Conservation (phyloP, 768 basidiomycete species). For the Coprinopsis sp. region DNA sequence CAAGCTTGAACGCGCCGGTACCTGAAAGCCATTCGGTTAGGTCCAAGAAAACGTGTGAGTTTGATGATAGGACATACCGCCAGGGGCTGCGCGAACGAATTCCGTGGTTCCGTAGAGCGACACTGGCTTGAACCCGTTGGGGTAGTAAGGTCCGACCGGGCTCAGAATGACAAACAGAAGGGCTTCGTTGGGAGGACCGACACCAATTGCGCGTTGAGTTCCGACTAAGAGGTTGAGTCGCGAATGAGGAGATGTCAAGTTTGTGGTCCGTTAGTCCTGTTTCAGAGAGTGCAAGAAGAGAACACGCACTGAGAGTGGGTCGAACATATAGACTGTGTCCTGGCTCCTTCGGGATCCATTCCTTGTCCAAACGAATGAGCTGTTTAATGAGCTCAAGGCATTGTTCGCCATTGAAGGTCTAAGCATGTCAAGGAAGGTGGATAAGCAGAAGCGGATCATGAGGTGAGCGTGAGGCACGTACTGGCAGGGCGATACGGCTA, state of each 20-base stretch:
- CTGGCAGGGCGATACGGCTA: conserved; percentile 69
- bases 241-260: not conserved
- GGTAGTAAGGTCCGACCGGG: conserved; percentile 84
- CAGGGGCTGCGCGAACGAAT: conserved; percentile 79
- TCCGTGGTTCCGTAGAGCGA: conserved; percentile 83
- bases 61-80: conserved; percentile 46
- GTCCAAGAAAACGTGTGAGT: not conserved
- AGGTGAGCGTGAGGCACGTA: conserved; percentile 27
- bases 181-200: conserved; percentile 74
- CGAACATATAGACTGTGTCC: conserved; percentile 93
- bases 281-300: not conserved
- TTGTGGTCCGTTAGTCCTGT: not conserved
- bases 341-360: conserved; percentile 87
- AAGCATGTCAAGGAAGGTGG: not conserved
- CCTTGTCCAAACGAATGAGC: conserved; percentile 75
- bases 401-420: conserved; percentile 77
- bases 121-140: conserved; percentile 86
- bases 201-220: conserved; percentile 64
- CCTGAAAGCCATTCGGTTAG: conserved; percentile 31
- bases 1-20: conserved; percentile 78
- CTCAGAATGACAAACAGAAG: conserved; percentile 82
- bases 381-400: conserved; percentile 79
- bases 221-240: conserved; percentile 38
- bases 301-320: conserved; percentile 57
- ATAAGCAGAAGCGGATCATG: conserved; percentile 1